Base-by-base conservation (phyloP, 2,329 filamentous ascomycete genomes). In the Exophiala alcalophila region DNA sequence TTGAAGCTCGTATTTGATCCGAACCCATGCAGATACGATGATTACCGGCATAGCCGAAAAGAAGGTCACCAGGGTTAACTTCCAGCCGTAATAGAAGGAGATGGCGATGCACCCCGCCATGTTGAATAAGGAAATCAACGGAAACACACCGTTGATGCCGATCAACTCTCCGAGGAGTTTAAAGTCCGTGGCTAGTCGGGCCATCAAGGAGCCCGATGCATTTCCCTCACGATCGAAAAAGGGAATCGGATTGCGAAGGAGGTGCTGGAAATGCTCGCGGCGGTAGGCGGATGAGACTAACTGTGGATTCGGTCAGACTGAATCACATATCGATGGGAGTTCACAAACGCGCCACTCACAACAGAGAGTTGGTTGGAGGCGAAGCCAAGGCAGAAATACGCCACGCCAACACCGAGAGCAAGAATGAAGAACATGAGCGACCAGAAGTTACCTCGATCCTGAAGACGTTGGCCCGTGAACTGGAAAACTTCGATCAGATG, bases 31-130 rank as follows among this genome's bases (percentile, higher is more conserved):
- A 8, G 72, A 69, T 3, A 61, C 52, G 5, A 78, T 62, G 3
- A 77, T 69, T 5, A 73, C 61, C 1, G 76, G 76, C 40, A 77
- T 59, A 0, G 70, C 67, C 2, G 84, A 77, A 53, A 79, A 83
- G 6, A 80, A 66, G 0, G 77, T 74, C 0, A 90, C 80, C 0
- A 88, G 65, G 0, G 81, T 78, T 6, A 91, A 70, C 60, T 88
- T 90, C 86, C 86, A 90, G 1, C 83, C 82, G 59, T 83, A 87
- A 3, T 74, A 69, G 55, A 86, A 88, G 1, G 82, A 73, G 37
- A 90, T 83, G 29, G 74, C 67, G 10, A 86, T 64, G 5, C 77
- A 78, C 0, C 83, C 84, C 6, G 78, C 55, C 3, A 90, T 63
- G 34, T 77, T 83, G 58, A 86, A 82, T 15, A 83, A 58, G 6